phyloP scores from a whole-genome alignment of 768 basidiomycete species.

The Amylocystis lapponica region DNA sequence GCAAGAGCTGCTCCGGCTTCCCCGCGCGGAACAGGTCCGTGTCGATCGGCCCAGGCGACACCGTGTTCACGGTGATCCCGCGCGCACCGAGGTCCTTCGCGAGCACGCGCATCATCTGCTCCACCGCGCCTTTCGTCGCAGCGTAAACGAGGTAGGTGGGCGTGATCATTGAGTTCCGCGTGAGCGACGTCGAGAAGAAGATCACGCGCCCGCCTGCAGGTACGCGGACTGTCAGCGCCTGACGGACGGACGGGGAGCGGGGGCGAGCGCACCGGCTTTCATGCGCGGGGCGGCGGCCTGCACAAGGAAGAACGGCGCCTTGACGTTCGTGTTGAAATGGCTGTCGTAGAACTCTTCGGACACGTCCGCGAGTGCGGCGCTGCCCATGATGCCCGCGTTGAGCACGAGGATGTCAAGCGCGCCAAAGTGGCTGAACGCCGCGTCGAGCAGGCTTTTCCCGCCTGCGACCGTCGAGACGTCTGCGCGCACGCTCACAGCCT shows the following conservation, averaged over 20 bases:
- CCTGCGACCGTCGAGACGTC: conserved; percentile 46
- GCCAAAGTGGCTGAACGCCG: conserved; percentile 43
- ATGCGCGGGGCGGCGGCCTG: conserved; percentile 41
- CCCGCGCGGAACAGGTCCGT: conserved; percentile 50
- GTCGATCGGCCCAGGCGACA: conserved; percentile 52
- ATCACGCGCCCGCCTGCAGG: conserved; percentile 44
- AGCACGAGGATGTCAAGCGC: conserved; percentile 53
- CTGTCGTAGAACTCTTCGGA: conserved; percentile 47
- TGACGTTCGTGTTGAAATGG: conserved; percentile 53
- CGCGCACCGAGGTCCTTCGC: conserved; percentile 51
- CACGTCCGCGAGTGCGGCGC: conserved; percentile 40
- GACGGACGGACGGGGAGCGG: background rate
- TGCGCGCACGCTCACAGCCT: conserved; percentile 45
- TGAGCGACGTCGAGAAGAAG: conserved; percentile 51
- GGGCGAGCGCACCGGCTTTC: conserved; percentile 32
- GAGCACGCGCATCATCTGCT: conserved; percentile 53
- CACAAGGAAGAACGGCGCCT: conserved; percentile 51
- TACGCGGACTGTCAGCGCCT: background rate
- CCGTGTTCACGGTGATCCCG: conserved; percentile 52
- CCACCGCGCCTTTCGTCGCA: conserved; percentile 54
- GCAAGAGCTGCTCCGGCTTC: conserved; percentile 42
- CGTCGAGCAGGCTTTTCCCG: conserved; percentile 40
- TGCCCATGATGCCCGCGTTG: conserved; percentile 54
- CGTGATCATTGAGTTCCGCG: conserved; percentile 36
- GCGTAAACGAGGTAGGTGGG: conserved; percentile 47